Base-by-base conservation (phyloP, 2,329 filamentous ascomycete species). In the Nemania diffusa region DNA sequence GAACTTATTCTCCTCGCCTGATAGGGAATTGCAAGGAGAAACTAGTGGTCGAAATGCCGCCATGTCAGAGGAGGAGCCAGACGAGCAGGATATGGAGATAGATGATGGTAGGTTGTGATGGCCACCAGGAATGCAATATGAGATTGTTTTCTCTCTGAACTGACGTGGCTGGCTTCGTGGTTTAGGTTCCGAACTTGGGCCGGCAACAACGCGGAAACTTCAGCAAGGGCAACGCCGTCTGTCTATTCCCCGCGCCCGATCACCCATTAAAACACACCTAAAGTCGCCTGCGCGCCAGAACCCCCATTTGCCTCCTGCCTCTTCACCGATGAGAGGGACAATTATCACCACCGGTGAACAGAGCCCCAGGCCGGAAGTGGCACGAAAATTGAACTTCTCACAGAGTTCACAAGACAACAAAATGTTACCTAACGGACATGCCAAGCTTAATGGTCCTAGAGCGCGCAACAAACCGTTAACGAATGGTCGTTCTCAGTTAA, bases 1-100 rank as follows among this genome's bases (percentile, higher is more conserved):
- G 40, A 88, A 89, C 72, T 88, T 98, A 71, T 97, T 97, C 79
- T 97, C 94, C 8, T 97, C 94, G 22, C 94, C 94, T 15, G 87
- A 88, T 71, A 92, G 90, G 74, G 81, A 73, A 13, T 64, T 70
- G 46, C 50, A 50, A 32, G 40, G 20, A 3, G 60, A 56, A 42
- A 55, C 73, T 52, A 69, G 74, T 69, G 69, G 73, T 32, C 51
- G 46, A 6, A 67, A 73, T 55, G 50, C 71, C 57, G 56, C 37
- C 26, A 61, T 64, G 3, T 72, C 71, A 1, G 73, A 78, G 13
- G 58, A 62, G 37, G 66, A 69, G 15, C 57, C 55, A 26, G 75
- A 82, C 70, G 74, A 85, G 71, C 76, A 84, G 72, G 84, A 85
- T 48, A 87, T 87, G 84, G 84, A 86, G 26, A 82, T 87, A 63